Evolutionary conservation across 1,284 basidiomycete genomes (phyloP).

Genomic region (Ustilago hordei): DNA sequence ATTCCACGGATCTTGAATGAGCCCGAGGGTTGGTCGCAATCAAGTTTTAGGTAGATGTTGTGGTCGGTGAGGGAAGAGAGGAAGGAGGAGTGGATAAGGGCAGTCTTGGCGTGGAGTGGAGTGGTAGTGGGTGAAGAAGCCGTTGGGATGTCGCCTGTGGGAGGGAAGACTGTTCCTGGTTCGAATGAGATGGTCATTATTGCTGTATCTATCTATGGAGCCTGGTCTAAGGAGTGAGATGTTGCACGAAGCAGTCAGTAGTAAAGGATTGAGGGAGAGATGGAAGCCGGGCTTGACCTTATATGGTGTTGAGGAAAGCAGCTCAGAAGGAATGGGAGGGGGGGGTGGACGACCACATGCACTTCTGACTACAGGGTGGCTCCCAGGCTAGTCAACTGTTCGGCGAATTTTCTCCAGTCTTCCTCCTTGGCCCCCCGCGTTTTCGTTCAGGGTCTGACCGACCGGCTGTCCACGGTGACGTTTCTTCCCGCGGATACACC

Average conservation of each 20-base stretch:
- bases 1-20: constrained; percentile 68
- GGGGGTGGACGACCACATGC: background rate
- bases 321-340: too few relatives aligned
- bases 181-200: constrained; percentile 11
- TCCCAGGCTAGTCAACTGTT: background rate
- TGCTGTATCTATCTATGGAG: too few relatives aligned
- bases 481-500: constrained; percentile 1
- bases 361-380: background rate
- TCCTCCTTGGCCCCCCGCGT: background rate
- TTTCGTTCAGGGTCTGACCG: background rate
- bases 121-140: background rate
- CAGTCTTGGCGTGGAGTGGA: constrained; percentile 18
- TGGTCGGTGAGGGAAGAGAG: constrained; percentile 26
- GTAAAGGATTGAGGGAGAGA: too few relatives aligned
- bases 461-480: background rate
- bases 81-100: constrained; percentile 24
- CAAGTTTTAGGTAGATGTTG: constrained; percentile 67
- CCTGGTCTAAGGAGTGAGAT: too few relatives aligned
- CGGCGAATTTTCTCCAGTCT: constrained; percentile 25
- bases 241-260: too few relatives aligned
- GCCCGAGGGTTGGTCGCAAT: constrained; percentile 63
- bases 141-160: background rate
- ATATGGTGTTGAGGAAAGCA: too few relatives aligned
- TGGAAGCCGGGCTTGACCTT: too few relatives aligned
- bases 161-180: background rate